Evolutionary conservation across 805 yeast genomes (phyloP).

Genomic region (Wickerhamomyces silvicola): DNA sequence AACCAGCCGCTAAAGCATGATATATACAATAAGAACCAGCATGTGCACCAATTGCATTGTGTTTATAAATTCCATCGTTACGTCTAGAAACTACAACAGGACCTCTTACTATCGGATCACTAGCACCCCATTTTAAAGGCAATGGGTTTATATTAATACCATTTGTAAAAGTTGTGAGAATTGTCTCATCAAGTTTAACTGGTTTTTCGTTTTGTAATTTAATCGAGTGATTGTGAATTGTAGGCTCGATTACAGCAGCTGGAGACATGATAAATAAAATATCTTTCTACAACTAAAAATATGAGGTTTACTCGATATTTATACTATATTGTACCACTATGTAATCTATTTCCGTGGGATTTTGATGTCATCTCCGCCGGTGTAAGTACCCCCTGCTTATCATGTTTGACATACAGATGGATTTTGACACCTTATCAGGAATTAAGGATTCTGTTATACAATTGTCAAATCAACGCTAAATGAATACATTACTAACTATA

Average conservation of each 20-base stretch:
- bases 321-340: too few species aligned
- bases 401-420: too few species aligned
- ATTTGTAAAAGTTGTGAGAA: conserved; percentile 47
- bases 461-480: too few species aligned
- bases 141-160: conserved; percentile 46
- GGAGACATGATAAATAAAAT: conserved; percentile 9
- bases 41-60: conserved; percentile 61
- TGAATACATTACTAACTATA: too few species aligned
- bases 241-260: conserved; percentile 11
- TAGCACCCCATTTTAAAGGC: conserved; percentile 46
- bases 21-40: conserved; percentile 59
- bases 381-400: too few species aligned
- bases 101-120: conserved; percentile 43
- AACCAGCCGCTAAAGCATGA: conserved; percentile 61
- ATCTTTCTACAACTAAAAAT: too few species aligned
- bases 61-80: conserved; percentile 41
- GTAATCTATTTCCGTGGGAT: too few species aligned
- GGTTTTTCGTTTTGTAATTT: conserved; percentile 17
- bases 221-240: conserved; percentile 10
- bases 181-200: conserved; percentile 23
- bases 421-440: too few species aligned
- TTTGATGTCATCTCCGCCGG: too few species aligned
- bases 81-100: conserved; percentile 51
- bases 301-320: too few species aligned
- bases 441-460: too few species aligned